Base-by-base conservation (phyloP, 257 asterid genomes). In the Thymus quinquecostatus region DNA sequence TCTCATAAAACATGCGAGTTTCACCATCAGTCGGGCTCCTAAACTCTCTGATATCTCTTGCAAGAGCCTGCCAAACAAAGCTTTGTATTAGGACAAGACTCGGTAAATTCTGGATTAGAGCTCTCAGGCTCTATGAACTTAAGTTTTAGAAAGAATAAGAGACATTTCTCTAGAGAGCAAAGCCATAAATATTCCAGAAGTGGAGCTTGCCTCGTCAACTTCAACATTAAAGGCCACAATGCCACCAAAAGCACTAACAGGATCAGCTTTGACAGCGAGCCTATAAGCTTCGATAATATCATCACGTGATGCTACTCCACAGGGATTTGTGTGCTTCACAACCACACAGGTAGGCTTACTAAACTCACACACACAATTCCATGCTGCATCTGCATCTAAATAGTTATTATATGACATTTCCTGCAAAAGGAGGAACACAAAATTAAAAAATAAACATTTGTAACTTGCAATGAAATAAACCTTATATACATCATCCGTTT, bases 201-300 rank as follows among this genome's bases (percentile, higher is more conserved):
- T 40, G 41, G 65, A 64, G 45, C 70, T 79, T 79, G 89, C 99
- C 99, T 94, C 98, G 71, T 94, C 96, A 66, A 91, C 93, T 86
- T 94, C 99, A 11, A 89, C 89, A 67, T 94, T 94, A 86, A 94
- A 91, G 53, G 98, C 99, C 49, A 94, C 99, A 70, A 94, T 94
- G 71, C 99, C 99, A 79, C 98, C 99, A 80, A 94, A 94, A 55
- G 98, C 98, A 75, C 99, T 91, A 70, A 91, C 93, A 21, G 99
- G 96, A 72, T 94, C 99, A 34, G 95, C 98, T 86, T 78, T 86
- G 74, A 94, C 99, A 53, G 99, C 99, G 71, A 94, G 80, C 79
- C 96, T 83, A 79, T 94, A 94, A 27, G 97, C 99, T 84, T 91
- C 95, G 47, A 91, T 58, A 64, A 91, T 86, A 79, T 94, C 82